Evolutionary conservation across 202 grass and related monocot species (phyloP), one percentile per base, ranked within the genome.

Genomic region (Cymbopogon flexuosus): DNA sequence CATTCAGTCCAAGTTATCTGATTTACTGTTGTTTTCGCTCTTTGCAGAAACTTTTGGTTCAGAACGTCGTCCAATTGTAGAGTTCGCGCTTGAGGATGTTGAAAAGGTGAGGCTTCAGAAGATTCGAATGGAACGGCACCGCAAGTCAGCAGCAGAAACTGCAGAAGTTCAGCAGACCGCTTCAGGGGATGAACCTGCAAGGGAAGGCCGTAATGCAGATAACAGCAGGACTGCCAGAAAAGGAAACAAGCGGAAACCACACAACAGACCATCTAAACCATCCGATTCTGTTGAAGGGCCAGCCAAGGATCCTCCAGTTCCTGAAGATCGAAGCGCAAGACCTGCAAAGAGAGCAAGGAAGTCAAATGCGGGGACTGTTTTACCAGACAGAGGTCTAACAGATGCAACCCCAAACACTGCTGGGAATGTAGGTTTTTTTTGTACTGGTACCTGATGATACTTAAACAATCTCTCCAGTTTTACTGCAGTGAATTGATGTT

Each of bases 21-120:
- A 86, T 75, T 75, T 79, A 52, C 39, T 39, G 14, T 65, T 68
- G 10, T 86, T 74, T 67, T 31, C 3, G 27, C 59, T 77, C 56
- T 46, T 66, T 83, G 35, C 47, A 98, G 90, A 89, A 79, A 98
- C 96, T 8, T 98, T 98, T 80, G 90, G 90, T 52, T 61, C 78
- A 62, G 92, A 98, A 35, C 90, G 82, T 4, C 86, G 96, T 22
- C 96, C 96, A 15, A 91, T 95, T 74, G 92, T 93, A 57, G 92
- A 98, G 74, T 98, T 95, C 61, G 92, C 96, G 46, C 85, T 95
- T 54, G 96, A 98, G 72, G 83, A 95, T 76, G 67, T 98, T 35
- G 91, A 98, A 65, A 95, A 98, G 83, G 49, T 95, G 79, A 84
- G 87, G 79, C 62, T 91, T 54, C 84, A 91, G 43, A 94, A 87